A percentile compares a stretch with the other conserved stretches of the same genome.
Evolutionary conservation across 371 early-diverging fungal genomes (phyloP).

Genomic region (Mucor piriformis): DNA sequence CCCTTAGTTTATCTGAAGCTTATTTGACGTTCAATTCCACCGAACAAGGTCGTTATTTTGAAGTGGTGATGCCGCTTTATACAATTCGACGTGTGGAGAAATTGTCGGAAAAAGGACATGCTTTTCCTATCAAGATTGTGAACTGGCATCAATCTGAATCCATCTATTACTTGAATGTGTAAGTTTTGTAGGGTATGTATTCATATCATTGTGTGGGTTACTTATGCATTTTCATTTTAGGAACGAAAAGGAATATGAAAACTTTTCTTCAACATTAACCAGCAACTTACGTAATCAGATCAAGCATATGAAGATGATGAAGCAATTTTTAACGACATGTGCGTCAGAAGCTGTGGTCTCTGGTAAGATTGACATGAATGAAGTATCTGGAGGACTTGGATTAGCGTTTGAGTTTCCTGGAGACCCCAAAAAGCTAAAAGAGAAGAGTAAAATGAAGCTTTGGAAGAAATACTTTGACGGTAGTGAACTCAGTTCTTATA

Average conservation of each 20-base stretch:
- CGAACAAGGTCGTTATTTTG: constrained; percentile 53
- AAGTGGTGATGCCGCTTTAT: constrained; percentile 83
- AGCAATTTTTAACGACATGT: constrained; percentile 81
- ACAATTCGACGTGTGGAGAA: constrained; percentile 91
- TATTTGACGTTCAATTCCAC: constrained; percentile 83
- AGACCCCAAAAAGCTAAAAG: constrained; percentile 72
- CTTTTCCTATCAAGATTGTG: constrained; percentile 55
- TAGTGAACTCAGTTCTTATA: too few relatives aligned
- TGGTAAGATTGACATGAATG: constrained; percentile 51
- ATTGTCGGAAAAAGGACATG: constrained; percentile 45
- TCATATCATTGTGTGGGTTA: background rate
- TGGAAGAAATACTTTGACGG: constrained; percentile 78
- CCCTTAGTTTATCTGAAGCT: constrained; percentile 78
- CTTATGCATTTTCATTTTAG: constrained; percentile 12
- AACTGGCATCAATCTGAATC: constrained; percentile 67
- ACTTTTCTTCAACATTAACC: constrained; percentile 57
- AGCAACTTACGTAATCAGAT: constrained; percentile 62
- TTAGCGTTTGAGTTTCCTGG: constrained; percentile 84
- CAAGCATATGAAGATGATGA: constrained; percentile 76
- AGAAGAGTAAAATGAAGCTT: constrained; percentile 74
- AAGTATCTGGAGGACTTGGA: constrained; percentile 74
- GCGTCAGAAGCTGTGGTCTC: constrained; percentile 72
- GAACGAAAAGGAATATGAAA: constrained; percentile 42
- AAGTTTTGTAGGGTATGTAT: constrained; percentile 8
- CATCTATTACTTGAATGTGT: constrained; percentile 55